Evolutionary conservation across 257 asterid genomes (phyloP), one percentile per base, ranked within the genome.

Genomic region (Ocimum tenuiflorum): DNA sequence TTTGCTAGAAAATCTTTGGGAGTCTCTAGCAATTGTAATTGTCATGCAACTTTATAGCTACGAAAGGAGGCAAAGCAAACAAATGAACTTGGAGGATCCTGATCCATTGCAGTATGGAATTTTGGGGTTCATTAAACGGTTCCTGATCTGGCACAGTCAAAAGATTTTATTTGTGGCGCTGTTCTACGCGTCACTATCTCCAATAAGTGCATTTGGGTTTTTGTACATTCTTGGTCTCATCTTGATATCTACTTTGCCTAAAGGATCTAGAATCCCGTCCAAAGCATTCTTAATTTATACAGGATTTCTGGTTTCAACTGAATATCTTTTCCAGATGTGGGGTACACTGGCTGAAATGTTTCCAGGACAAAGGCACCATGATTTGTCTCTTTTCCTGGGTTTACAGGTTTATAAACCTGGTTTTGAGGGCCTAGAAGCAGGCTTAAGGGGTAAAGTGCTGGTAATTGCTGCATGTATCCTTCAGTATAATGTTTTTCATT

Each of bases 21-120:
- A 86, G 76, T 90, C 97, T 75, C 79, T 94, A 48, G 97, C 97
- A 63, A 82, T 94, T 42, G 81, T 88, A 73, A 79, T 90, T 69
- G 97, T 94, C 73, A 94, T 94, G 99, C 97, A 94, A 81, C 96
- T 94, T 78, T 90, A 94, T 63, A 94, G 97, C 81, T 94, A 94
- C 18, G 99, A 94, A 78, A 88, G 99, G 81, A 85, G 99, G 75
- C 96, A 94, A 77, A 94, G 95, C 89, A 83, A 83, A 79, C 67
- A 43, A 67, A 69, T 77, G 79, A 74, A 72, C 70, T 78, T 86
- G 48, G 95, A 78, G 65, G 84, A 79, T 73, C 65, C 80, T 18
- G 84, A 86, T 27, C 78, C 79, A 46, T 68, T 80, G 67, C 86
- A 86, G 67, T 78, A 81, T 68, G 99, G 99, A 53, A 71, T 88